A percentile compares a stretch with the other conserved stretches of the same genome.
These are phyloP conservation scores for Solanum habrochaites DNA, from an alignment of 257 asterid species.

Conservation along the genomic window DNA sequence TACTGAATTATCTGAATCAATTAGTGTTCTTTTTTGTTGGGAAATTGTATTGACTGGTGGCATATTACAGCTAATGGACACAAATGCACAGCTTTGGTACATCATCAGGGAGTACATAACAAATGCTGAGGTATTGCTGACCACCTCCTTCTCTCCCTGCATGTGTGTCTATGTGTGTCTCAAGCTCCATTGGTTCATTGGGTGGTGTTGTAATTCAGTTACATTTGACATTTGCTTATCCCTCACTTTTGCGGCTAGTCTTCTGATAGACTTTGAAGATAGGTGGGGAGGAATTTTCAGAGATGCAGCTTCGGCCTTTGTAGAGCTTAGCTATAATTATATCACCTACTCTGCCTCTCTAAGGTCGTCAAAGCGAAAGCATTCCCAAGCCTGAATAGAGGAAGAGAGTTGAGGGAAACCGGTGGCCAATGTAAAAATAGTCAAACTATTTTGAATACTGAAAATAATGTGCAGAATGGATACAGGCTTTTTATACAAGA, in stretches of 20 bases:
- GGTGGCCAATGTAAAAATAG: not conserved
- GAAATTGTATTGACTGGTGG: slow-evolving; percentile 22
- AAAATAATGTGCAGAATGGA: not conserved
- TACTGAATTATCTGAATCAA: slow-evolving; percentile 2
- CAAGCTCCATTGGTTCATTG: not conserved
- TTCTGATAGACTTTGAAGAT: not conserved
- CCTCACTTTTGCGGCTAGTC: not conserved
- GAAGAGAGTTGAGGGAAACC: not conserved
- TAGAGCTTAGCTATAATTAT: not conserved
- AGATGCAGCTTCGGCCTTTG: not conserved
- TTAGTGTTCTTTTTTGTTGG: not conserved
- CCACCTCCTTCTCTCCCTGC: not conserved
- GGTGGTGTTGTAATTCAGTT: not conserved
- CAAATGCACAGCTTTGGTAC: slow-evolving; percentile 98
- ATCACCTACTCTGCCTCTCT: not conserved
- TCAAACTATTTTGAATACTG: not conserved
- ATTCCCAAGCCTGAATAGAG: not conserved
- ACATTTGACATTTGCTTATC: not conserved
- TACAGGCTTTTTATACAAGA: not conserved
- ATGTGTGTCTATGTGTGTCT: not conserved
- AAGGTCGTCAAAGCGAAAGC: not conserved
- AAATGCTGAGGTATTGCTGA: slow-evolving; percentile 65
- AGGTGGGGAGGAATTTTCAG: not conserved
- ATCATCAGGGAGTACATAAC: slow-evolving; percentile 92
- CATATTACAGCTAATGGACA: slow-evolving; percentile 82